A percentile compares a stretch with the other conserved stretches of the same genome.
These are phyloP conservation scores for Metrosideros polymorpha DNA, from an alignment of 441 rosid species.

Conservation along the genomic window DNA sequence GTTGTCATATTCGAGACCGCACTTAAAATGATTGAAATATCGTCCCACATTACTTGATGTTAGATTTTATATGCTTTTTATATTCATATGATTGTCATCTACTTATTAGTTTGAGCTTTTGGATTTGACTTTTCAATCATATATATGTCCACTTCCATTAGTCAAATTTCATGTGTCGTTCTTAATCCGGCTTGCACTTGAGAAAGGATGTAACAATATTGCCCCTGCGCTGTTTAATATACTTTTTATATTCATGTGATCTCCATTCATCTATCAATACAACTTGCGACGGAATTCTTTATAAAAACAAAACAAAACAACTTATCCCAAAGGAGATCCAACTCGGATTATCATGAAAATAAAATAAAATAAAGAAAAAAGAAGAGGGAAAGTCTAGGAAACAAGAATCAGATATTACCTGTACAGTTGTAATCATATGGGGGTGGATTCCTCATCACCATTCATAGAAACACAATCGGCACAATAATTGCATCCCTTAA, in stretches of 20 bases:
- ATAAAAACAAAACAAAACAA: too few relatives aligned
- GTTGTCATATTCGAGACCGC: not conserved
- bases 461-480: constrained; percentile 15
- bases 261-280: not conserved
- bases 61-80: not conserved
- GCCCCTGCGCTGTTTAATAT: not conserved
- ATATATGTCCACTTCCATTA: not conserved
- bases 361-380: not conserved
- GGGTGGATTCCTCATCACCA: constrained; percentile 8
- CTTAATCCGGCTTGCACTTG: not conserved
- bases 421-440: not conserved
- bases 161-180: not conserved
- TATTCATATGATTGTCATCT: too few relatives aligned
- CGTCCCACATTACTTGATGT: not conserved
- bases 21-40: not conserved
- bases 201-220: too few relatives aligned
- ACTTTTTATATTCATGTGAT: not conserved
- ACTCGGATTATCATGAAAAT: not conserved
- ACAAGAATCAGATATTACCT: not conserved
- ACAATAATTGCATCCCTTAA: constrained; percentile 20
- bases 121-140: not conserved
- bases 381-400: not conserved
- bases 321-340: not conserved
- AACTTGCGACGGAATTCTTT: not conserved
- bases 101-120: too few relatives aligned